Evolutionary conservation across 176 grass and related monocot genomes (phyloP).

Genomic region (Cenchrus fungigraminus): DNA sequence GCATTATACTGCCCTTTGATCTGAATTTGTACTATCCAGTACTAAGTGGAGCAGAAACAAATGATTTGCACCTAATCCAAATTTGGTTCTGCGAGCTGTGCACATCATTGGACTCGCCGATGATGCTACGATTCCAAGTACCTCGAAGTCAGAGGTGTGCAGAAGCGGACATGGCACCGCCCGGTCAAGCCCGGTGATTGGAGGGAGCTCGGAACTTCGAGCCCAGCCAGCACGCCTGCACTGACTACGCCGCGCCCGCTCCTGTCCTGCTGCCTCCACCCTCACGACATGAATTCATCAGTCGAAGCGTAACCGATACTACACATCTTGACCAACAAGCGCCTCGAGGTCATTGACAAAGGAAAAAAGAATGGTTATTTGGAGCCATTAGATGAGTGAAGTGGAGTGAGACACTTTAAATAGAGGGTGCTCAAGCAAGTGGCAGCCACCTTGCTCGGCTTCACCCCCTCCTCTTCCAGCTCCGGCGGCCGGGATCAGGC

Average conservation of each 20-base stretch:
- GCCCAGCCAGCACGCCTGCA: background rate
- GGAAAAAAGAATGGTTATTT: background rate
- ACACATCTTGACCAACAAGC: conserved; percentile 39
- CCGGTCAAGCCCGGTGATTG: conserved; percentile 35
- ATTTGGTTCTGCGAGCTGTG: background rate
- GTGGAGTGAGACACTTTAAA: conserved; percentile 27
- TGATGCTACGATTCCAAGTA: too few species aligned
- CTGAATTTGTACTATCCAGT: too few species aligned
- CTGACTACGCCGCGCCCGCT: background rate
- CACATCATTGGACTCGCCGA: background rate
- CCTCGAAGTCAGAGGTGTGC: background rate
- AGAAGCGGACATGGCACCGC: background rate
- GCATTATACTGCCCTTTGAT: too few species aligned
- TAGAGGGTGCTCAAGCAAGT: background rate
- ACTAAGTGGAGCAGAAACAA: too few species aligned
- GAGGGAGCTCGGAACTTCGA: conserved; percentile 31
- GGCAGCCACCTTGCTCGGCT: conserved; percentile 17
- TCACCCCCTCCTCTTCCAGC: conserved; percentile 10
- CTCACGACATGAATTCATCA: conserved; percentile 35
- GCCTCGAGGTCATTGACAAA: background rate
- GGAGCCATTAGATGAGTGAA: background rate
- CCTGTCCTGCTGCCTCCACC: background rate
- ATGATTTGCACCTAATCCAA: background rate
- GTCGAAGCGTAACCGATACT: conserved; percentile 8
- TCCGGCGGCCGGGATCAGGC: conserved; percentile 40